Evolutionary conservation across 75 land plant species (phyloP), one percentile per base, ranked within the genome.

Genomic region (Azolla pinnata): DNA sequence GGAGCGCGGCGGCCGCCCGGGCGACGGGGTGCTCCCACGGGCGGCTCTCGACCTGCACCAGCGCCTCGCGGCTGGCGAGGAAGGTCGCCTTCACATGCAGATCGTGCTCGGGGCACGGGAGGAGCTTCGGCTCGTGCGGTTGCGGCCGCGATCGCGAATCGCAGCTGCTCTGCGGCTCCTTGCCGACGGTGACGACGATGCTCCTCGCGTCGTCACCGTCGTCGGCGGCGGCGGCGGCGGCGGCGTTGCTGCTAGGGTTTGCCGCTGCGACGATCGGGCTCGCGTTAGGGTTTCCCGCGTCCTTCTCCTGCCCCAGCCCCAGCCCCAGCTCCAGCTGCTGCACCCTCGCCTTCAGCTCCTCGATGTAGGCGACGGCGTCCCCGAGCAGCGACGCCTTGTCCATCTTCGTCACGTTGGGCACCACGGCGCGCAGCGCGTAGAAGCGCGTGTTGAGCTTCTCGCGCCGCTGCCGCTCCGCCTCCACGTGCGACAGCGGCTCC

Each of bases 381-480:
- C 67, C 66, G 26, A 81, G 53, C 9, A 74, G 54, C 8, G 77
- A 80, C 10, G 85, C 81, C 51, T 82, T 77, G 71, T 78, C 72
- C 85, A 77, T 82, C 68, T 77, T 61, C 9, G 82, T 77, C 50
- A 77, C 84, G 46, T 79, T 75, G 2, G 79, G 81, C 9, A 82
- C 85, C 30, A 82, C 81, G 8, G 81, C 62, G 21, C 85, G 67
- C 1, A 82, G 68, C 0, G 85, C 81, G 59, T 82, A 75, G 70
- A 82, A 82, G 16, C 73, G 72, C 55, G 72, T 69, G 73, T 82
- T 82, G 18, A 79, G 69, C 71, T 79, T 82, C 79, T 82, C 85
- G 29, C 81, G 46, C 59, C 85, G 33, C 68, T 72, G 78, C 50
- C 81, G 56, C 72, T 82, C 81, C 19, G 85, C 81, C 59, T 82